Conservation (phyloP, 2,329 filamentous ascomycete species). For the Colletotrichum salicis region DNA sequence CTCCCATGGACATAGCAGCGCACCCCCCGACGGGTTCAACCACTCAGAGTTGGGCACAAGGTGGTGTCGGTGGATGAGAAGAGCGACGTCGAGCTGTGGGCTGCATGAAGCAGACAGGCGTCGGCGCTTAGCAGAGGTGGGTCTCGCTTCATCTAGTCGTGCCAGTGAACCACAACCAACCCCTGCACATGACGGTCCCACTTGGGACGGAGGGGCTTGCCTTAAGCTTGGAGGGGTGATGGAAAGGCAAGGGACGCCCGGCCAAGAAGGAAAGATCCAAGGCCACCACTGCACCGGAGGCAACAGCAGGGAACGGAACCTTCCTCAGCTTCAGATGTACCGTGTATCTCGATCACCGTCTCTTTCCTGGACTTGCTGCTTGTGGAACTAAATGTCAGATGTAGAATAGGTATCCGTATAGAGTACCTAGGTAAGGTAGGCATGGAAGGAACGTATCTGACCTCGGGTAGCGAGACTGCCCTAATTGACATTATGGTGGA, state of each 20-base stretch:
- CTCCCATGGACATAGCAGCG: slow-evolving; percentile 36
- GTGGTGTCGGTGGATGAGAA: slow-evolving; percentile 43
- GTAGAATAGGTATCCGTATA: neutral
- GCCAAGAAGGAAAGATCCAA: neutral
- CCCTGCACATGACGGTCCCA: slow-evolving; percentile 44
- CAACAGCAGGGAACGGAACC: neutral
- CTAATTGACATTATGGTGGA: neutral
- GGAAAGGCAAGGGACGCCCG: slow-evolving; percentile 11
- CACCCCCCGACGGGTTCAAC: slow-evolving; percentile 37
- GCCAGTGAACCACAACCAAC: slow-evolving; percentile 47
- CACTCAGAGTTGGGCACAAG: slow-evolving; percentile 45
- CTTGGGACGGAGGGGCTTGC: neutral
- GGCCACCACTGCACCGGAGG: neutral
- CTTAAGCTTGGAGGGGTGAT: slow-evolving; percentile 3
- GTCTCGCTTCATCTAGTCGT: slow-evolving; percentile 51
- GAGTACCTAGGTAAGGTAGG: neutral
- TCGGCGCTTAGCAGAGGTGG: slow-evolving; percentile 66
- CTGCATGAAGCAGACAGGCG: slow-evolving; percentile 63
- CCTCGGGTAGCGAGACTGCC: neutral
- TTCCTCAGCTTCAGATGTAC: neutral
- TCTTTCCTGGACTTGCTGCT: neutral
- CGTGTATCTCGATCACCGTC: neutral
- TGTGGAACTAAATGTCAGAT: neutral
- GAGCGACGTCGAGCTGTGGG: slow-evolving; percentile 45
- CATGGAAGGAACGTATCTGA: neutral